Conservation (phyloP, 345 rosid species). For the Acer campestre region DNA sequence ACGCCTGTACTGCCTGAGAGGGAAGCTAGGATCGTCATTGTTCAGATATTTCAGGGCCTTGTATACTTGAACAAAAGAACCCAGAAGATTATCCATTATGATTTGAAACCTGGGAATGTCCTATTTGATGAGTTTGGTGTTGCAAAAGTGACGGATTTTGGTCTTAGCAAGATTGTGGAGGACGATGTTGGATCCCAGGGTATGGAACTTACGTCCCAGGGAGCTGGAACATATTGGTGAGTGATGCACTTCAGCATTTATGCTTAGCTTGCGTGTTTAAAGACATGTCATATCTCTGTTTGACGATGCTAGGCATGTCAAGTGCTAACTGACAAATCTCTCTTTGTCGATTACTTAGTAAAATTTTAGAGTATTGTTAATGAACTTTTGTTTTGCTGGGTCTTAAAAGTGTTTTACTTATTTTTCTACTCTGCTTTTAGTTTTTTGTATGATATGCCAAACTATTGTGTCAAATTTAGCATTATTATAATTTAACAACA, state of each 20-base stretch:
- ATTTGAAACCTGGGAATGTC: conserved; percentile 99
- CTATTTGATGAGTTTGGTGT: conserved; percentile 93
- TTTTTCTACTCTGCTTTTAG: conserved; percentile 2
- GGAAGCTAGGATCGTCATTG: conserved; percentile 90
- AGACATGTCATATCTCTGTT: background rate
- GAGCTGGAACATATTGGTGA: conserved; percentile 99
- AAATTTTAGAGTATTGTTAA: background rate
- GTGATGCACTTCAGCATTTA: conserved; percentile 26
- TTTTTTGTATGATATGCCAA: background rate
- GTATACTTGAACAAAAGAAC: conserved; percentile 81
- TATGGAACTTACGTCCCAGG: conserved; percentile 99
- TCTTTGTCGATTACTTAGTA: background rate
- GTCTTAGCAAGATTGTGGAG: conserved; percentile 98
- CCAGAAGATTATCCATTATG: conserved; percentile 96
- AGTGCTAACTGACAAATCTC: background rate
- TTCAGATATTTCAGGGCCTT: conserved; percentile 98
- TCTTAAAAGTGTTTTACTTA: background rate
- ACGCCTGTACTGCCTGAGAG: conserved; percentile 93
- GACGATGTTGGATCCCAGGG: conserved; percentile 94
- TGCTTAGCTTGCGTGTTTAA: conserved; percentile 10
- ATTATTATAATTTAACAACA: background rate
- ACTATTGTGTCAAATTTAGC: background rate
- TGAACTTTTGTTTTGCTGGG: background rate
- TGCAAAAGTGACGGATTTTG: conserved; percentile 99
- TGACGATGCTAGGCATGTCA: background rate